Evolutionary conservation across 768 basidiomycete genomes (phyloP), one percentile per base, ranked within the genome.

Genomic region (Leccinum ochraceum): DNA sequence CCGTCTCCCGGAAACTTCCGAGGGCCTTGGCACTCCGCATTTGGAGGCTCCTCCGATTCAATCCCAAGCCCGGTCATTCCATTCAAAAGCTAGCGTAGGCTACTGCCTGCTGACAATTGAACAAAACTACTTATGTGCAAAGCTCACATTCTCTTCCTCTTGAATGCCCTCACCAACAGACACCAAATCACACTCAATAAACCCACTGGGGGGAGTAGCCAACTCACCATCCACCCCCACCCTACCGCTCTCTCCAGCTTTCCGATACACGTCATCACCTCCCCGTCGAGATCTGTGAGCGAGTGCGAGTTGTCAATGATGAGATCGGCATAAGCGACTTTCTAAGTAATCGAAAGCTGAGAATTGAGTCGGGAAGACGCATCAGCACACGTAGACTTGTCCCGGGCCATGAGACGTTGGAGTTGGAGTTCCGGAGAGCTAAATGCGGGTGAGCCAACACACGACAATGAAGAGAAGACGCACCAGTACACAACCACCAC

Each of bases 401-500:
- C 94, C 1, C 96, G 87, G 6, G 77, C 69, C 78, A 92, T 88
- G 22, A 99, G 82, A 7, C 96, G 86, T 54, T 87, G 84, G 1
- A 96, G 82, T 68, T 99, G 96, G 0, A 94, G 78, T 56, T 90
- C 86, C 4, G 86, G 80, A 7, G 94, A 91, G 67, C 95, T 95
- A 66, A 32, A 22, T 34, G 32, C 11, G 32, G 32, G 32, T 34
- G 32, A 34, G 32, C 32, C 32, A 34, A 11, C 32, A 34, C 32
- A 32, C 9, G 30, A 32, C 10, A 0, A 10, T 3, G 32, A 24
- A n/a, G 26, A 30, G 53, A 14, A 30, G 13, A 63, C 83, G 53
- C 57, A 97, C 96, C 95, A 97, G 70, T 94, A 95, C 7, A 97
- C 94, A 6, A 99, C 88, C 2, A 95, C 82, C 20, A 98, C 86